Evolutionary conservation across 208 protist species (phyloP).

Genomic region (Strigomonas culicis): DNA sequence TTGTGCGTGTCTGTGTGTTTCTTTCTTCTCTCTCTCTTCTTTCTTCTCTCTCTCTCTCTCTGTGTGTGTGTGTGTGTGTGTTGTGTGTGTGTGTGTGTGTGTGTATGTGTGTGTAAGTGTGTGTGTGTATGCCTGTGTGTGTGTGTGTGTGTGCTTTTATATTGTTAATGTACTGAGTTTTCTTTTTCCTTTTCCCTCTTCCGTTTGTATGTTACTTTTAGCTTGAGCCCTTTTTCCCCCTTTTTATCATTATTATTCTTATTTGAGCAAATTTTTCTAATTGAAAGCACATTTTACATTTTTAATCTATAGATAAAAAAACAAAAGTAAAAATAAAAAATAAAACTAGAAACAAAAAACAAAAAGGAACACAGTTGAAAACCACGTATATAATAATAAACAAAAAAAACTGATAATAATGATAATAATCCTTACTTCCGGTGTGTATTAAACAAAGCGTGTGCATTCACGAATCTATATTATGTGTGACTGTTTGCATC

Average conservation of each 20-base stretch:
- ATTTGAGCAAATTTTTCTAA: background rate
- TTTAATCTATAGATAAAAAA: constrained; percentile 1
- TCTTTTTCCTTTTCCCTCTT: constrained; percentile 12
- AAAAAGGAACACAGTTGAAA: background rate
- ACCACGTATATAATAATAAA: too few relatives aligned
- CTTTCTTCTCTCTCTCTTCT: background rate
- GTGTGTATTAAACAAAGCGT: background rate
- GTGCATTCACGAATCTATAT: too few relatives aligned
- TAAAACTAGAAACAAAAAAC: constrained; percentile 7
- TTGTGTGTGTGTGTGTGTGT: constrained; percentile 9
- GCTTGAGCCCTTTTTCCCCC: constrained; percentile 2
- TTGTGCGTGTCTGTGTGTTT: background rate
- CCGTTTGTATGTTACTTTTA: constrained; percentile 17
- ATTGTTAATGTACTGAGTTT: constrained; percentile 6
- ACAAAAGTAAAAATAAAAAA: constrained; percentile 1
- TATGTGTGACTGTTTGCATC: too few relatives aligned
- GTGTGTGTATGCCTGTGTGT: background rate
- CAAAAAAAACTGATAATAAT: too few relatives aligned
- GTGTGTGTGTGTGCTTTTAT: background rate
- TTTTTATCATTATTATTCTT: background rate
- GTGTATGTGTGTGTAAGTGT: constrained; percentile 15
- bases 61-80: constrained; percentile 9
- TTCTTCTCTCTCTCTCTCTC: constrained; percentile 7
- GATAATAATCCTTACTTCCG: too few relatives aligned
- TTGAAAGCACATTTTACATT: constrained; percentile 8